Base-by-base conservation (phyloP, 257 asterid species). In the Plantago ovata region DNA sequence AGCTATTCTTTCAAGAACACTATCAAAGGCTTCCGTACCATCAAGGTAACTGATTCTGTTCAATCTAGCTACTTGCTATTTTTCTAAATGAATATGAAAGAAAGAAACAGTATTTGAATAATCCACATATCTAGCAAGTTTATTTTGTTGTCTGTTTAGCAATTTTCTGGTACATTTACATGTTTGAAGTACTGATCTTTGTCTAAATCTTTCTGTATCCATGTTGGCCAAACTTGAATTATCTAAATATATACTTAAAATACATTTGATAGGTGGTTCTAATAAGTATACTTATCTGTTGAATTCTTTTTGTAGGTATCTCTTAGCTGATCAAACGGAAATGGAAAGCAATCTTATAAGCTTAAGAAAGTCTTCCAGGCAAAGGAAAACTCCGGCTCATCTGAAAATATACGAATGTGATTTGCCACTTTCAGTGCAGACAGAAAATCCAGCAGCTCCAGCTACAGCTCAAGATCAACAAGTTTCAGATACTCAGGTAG, bases 331-430 rank as follows among this genome's bases (percentile, higher is more conserved):
- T 28, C 36, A 28, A 16, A 23, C 15, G 53, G 13, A 47, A 47
- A 47, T 47, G 53, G 53, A 22, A 9, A 47, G 10, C 15, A 23
- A 16, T 21, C 55, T 13, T 49, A 11, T 32, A 18, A 21, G 3
- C 55, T 21, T 19, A 49, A 49, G 55, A 32, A 49, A 49, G 16
- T 49, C 55, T 21, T 49, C 33, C 24, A 49, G 55, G 55, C 20
- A 32, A 21, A 49, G 55, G 13, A 14, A 49, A 10, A 49, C 16
- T 49, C 55, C 55, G 21, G 36, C 36, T 21, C 55, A 49, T 49
- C 55, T 49, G 21, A 24, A 21, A n/a, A 21, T 50, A 1, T 50
- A 50, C 8, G 56, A 50, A 16, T 50, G 56, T 50, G 56, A 50
- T 6, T 50, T 23, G 23, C n/a, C 56, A 22, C 28, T 36, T 22